These are phyloP conservation scores for Metschnikowia sp. DNA, from an alignment of 805 yeast species.

Conservation along the genomic window DNA sequence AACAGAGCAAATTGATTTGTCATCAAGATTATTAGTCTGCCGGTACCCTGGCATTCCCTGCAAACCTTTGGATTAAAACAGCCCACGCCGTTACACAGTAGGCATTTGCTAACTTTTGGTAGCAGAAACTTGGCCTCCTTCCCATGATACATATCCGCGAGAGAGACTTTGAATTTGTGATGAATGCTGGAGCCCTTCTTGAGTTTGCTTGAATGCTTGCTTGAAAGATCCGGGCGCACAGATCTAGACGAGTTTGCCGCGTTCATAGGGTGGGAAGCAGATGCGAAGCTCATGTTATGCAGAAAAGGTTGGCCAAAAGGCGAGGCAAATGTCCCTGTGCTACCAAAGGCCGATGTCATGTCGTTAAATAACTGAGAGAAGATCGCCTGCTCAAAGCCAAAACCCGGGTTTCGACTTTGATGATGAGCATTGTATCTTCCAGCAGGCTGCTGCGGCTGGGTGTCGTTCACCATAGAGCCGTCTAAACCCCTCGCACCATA, in stretches of 20 bases:
- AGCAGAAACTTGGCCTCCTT: conserved; percentile 53
- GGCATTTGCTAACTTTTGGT: conserved; percentile 48
- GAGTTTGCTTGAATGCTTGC: neutral
- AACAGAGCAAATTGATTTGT: conserved; percentile 43
- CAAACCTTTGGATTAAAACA: conserved; percentile 36
- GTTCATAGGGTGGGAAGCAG: neutral
- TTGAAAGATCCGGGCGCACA: conserved; percentile 11
- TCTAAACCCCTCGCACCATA: conserved; percentile 48
- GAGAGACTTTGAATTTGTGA: conserved; percentile 50
- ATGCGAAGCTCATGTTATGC: conserved; percentile 1
- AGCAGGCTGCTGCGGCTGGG: conserved; percentile 1
- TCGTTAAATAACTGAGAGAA: conserved; percentile 38
- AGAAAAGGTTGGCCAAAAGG: conserved; percentile 5
- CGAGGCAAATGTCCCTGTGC: conserved; percentile 4
- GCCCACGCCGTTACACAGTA: conserved; percentile 52
- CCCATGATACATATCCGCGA: conserved; percentile 59
- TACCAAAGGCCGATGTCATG: conserved; percentile 26
- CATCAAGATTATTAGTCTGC: conserved; percentile 42
- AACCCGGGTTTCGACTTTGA: conserved; percentile 5
- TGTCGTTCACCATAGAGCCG: conserved; percentile 16
- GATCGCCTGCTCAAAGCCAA: conserved; percentile 17
- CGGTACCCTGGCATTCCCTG: conserved; percentile 43
- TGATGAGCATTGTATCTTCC: conserved; percentile 1
- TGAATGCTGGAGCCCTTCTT: conserved; percentile 41
- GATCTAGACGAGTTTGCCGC: conserved; percentile 1